Evolutionary conservation across 345 rosid species (phyloP), one percentile per base, ranked within the genome.

Genomic region (Noccaea bulbosa): DNA sequence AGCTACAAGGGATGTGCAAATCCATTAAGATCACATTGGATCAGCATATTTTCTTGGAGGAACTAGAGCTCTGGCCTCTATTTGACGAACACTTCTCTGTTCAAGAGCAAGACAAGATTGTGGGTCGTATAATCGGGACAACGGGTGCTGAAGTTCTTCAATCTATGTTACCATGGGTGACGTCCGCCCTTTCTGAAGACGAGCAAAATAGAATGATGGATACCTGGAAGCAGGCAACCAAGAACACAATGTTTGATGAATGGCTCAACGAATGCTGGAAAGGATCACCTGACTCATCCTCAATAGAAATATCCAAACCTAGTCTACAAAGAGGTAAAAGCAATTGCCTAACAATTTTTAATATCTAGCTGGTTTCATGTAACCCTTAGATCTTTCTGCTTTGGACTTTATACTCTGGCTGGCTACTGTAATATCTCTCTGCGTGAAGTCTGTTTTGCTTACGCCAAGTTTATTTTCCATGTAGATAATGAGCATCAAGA

Each of bases 121-220:
- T 90, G 78, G 98, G 98, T 27, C 89, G 86, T 64, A 93, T 92
- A 80, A 92, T 93, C 68, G 97, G 98, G 43, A 87, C 93, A 11
- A 88, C 92, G 4, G 95, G 97, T 71, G 97, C 95, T 52, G 98
- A 92, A 79, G 97, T 93, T 54, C 79, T 93, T 59, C 97, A 93
- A 57, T 88, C 95, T 12, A 90, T 93, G 97, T 79, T 90, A 66
- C 98, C 97, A 8, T 90, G 95, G 98, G 98, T 93, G 58, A 90
- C 97, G 33, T 85, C 91, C 46, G 98, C 93, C 41, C 93, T 90
- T 63, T 83, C 91, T 65, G 84, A 82, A 70, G 97, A 85, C 65
- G 98, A 90, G 82, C 98, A 90, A 79, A 88, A 81, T 50, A 86
- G 88, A 80, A 81, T 93, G 98, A 90, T 93, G 93, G 93, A 93